Conservation (phyloP, 177 flowering plant genomes). For the Vitis hybrid region DNA sequence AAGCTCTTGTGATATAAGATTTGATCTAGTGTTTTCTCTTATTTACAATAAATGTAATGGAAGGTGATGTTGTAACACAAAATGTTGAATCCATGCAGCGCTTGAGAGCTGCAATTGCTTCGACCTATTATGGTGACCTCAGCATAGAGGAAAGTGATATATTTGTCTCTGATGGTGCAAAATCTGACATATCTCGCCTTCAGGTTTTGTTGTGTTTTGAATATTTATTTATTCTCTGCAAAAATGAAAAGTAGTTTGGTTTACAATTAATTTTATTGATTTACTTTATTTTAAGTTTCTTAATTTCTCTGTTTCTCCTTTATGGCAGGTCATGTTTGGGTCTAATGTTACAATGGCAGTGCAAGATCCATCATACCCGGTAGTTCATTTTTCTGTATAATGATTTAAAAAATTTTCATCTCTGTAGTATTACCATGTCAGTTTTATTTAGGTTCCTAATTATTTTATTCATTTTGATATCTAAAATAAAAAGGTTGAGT, state of each 20-base stretch:
- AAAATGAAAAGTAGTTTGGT: not conserved
- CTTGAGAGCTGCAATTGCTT: conserved; percentile 71
- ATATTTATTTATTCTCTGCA: not conserved
- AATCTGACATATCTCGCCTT: conserved; percentile 94
- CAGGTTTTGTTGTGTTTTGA: conserved; percentile 52
- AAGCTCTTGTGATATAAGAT: no score
- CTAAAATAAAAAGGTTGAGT: not conserved
- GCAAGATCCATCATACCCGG: conserved; percentile 97
- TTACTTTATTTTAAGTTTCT: not conserved
- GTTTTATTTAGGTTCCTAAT: not conserved
- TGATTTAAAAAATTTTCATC: not conserved
- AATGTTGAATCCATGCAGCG: conserved; percentile 43
- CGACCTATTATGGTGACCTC: conserved; percentile 58
- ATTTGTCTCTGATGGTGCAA: conserved; percentile 97
- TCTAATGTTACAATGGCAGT: conserved; percentile 79
- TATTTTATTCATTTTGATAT: not conserved
- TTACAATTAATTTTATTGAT: not conserved
- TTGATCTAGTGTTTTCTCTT: no score
- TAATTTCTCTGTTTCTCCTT: conserved; percentile 2
- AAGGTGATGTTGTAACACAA: not conserved
- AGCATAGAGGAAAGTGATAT: conserved; percentile 78
- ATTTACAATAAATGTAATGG: no score
- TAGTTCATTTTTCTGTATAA: conserved; percentile 18
- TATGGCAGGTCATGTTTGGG: conserved; percentile 74
- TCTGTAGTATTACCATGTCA: not conserved